These are phyloP conservation scores for Aureoboletus auriporus DNA, from an alignment of 768 basidiomycete genomes.

Conservation along the genomic window DNA sequence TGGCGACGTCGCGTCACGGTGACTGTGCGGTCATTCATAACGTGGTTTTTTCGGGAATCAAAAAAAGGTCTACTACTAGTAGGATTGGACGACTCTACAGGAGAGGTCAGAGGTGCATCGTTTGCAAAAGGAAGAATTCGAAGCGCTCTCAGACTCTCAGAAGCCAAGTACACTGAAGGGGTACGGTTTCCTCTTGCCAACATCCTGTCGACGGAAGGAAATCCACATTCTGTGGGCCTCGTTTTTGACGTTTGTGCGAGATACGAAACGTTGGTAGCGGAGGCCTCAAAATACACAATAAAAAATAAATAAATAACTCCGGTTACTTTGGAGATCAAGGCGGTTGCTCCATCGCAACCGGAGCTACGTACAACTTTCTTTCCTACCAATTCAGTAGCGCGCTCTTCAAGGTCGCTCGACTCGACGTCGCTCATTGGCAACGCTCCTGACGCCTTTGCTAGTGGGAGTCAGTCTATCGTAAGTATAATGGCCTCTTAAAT, in stretches of 20 bases:
- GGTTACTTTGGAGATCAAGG: background rate
- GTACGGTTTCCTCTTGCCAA: conserved; percentile 32
- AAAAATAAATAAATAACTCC: background rate
- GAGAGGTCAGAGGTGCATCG: conserved; percentile 29
- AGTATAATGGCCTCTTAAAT: conserved; percentile 5
- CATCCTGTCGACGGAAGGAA: conserved; percentile 14
- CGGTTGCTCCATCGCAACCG: conserved; percentile 14
- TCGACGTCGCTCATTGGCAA: conserved; percentile 8
- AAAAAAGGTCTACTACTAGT: conserved; percentile 13
- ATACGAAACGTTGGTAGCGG: conserved; percentile 17
- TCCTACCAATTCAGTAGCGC: background rate
- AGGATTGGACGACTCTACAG: conserved; percentile 32
- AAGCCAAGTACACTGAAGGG: conserved; percentile 22
- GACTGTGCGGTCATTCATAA: conserved; percentile 22
- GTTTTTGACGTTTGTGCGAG: conserved; percentile 21
- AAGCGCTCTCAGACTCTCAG: conserved; percentile 17
- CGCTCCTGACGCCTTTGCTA: background rate
- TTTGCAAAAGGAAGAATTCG: conserved; percentile 28
- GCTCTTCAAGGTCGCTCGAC: background rate
- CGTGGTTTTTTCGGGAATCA: conserved; percentile 12
- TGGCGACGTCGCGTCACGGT: conserved; percentile 5
- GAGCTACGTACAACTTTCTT: background rate
- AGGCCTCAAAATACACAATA: background rate
- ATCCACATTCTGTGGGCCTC: conserved; percentile 25
- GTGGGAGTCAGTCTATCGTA: conserved; percentile 5